Base-by-base conservation (phyloP, 2,329 filamentous ascomycete genomes). In the Pestalotiopsis sp. region DNA sequence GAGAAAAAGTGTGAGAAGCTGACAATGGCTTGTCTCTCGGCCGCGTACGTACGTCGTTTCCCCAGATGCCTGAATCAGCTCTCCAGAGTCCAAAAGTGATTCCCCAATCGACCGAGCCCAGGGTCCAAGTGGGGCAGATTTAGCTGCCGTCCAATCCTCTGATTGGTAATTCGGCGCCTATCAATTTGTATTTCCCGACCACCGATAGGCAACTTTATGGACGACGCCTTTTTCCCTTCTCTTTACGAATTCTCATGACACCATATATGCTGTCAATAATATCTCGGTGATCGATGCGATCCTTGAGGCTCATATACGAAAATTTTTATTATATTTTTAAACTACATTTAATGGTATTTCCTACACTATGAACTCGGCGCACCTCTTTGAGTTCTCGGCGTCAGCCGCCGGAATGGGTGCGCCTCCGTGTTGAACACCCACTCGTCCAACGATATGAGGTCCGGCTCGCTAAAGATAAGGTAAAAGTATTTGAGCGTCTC, bases 401-500 rank as follows among this genome's bases (percentile, higher is more conserved):
- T 38, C 23, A 67, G 17, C 39, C 69, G 62, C 49, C 63, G 61
- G 4, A 70, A 58, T 5, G 69, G 69, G 41, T 70, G 69, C 49
- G 68, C 69, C 61, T 70, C 69, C 13, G 69, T 70, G 23, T 70
- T 70, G 17, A 70, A 66, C 4, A 69, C 69, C 38, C 39, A 70
- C 27, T 64, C 68, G 38, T 70, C 68, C 57, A 70, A 20, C 13
- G 39, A 61, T 17, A 70, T 31, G 12, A 69, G 36, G 23, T 68
- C 65, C 9, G 68, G 68, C 23, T 70, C 69, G 57, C 68, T 69
- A 39, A 67, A 70, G 25, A 70, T 65, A 23, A 70, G 67, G 25
- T 70, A 70, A 39, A 68, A 70, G 45, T 70, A 70, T 27, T 70
- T 70, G 56, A 70, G 63, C 38, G 69, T 70, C 63, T 70, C 68